Evolutionary conservation across 129 eudicot genomes (phyloP).

Genomic region (Lactuca sativa): DNA sequence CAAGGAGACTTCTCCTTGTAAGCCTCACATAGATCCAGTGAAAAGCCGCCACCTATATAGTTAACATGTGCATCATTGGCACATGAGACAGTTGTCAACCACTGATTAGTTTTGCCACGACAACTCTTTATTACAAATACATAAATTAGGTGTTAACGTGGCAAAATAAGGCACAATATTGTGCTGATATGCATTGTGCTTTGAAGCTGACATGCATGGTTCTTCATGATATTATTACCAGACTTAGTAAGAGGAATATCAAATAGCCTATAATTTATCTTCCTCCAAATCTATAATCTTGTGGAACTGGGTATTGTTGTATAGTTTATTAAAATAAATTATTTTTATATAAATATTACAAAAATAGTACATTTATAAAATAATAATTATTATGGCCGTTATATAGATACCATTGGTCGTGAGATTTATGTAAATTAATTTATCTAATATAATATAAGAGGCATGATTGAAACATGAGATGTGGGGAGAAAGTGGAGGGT

Average conservation of each 20-base stretch:
- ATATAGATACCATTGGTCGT: neutral
- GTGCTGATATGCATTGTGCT: no score
- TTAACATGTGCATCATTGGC: no score
- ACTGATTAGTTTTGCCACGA: slow-evolving; percentile 1
- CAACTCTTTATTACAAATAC: neutral
- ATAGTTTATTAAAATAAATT: no score
- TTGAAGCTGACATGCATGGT: neutral
- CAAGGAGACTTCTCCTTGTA: slow-evolving; percentile 7
- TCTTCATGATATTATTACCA: no score
- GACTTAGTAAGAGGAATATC: no score
- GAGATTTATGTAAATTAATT: no score
- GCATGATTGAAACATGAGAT: no score
- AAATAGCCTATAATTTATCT: no score
- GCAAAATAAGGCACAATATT: neutral
- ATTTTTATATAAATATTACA: no score
- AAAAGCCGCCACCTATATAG: neutral
- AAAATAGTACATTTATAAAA: no score
- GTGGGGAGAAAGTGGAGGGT: neutral
- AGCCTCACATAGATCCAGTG: neutral
- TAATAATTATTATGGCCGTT: no score
- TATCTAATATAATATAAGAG: no score
- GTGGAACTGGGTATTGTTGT: neutral
- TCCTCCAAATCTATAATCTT: neutral
- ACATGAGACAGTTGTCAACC: neutral
- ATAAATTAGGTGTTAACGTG: neutral